Base-by-base conservation (phyloP, 148 eudicot species). In the Chenopodium berlandieri region DNA sequence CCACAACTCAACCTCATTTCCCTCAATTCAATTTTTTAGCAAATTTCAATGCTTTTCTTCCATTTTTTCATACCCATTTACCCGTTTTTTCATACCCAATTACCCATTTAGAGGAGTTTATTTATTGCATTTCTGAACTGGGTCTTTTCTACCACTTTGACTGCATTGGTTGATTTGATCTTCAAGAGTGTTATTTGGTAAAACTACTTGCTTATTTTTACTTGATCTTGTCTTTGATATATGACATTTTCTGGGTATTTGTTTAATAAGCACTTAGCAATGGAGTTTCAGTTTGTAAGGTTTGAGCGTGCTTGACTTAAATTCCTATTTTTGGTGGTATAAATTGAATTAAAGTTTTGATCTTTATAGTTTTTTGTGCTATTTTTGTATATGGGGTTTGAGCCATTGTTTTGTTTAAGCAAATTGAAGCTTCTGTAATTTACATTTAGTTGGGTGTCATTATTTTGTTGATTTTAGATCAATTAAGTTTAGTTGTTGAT, bases 361-460 rank as follows among this genome's bases (percentile, higher is more conserved):
- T 78, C 58, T 71, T 63, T 71, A 30, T 47, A 17, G 37, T 23
- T 60, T 80, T 64, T 31, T 47, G 68, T 74, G 65, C 66, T 62
- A 58, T 2, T 65, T 77, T 25, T 75, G 46, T 58, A 73, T 83
- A 69, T 48, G 50, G 81, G 72, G 34, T 77, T n/a, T 71, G 48
- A 62, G 71, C 52, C 50, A 73, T 64, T 62, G 56, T 76, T 47
- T 64, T 50, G 46, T 23, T 78, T 74, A 13, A 50, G 76, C n/a
- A 63, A 5, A 40, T 46, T 60, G 77, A 44, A 23, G 82, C 37
- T 30, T 73, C 52, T 48, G 64, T 20, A 16, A 32, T 75, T 75
- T 56, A 75, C 46, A 78, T 68, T 75, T 22, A 37, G 32, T 75
- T 78, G 54, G 65, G 46, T 78, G 73, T 64, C 9, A 22, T 37